Conservation (phyloP, 1,284 basidiomycete genomes). For the Pseudozyma hubeiensis region DNA sequence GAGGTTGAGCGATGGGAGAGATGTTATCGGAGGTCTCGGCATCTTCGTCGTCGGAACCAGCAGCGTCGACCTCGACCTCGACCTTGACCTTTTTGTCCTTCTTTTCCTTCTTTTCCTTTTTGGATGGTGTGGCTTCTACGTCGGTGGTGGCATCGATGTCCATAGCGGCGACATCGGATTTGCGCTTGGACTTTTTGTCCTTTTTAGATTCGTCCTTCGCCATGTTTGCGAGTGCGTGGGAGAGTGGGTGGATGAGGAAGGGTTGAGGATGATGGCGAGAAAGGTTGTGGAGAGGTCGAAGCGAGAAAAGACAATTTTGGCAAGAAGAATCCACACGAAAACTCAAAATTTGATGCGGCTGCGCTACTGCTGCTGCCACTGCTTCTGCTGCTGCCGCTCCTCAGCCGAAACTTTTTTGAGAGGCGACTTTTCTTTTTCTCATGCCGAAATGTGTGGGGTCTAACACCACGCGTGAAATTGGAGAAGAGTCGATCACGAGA, state of each 20-base stretch:
- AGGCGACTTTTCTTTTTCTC: too few relatives aligned
- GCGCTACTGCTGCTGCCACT: too few relatives aligned
- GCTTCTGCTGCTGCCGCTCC: too few relatives aligned
- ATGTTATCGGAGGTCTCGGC: conserved; percentile 29
- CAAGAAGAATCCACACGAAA: too few relatives aligned
- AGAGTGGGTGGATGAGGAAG: not conserved
- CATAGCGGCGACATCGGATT: conserved; percentile 53
- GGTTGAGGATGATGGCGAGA: not conserved
- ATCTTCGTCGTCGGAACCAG: conserved; percentile 47
- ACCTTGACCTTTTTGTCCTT: conserved; percentile 53
- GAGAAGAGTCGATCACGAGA: conserved; percentile 26
- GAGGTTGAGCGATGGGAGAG: conserved; percentile 64
- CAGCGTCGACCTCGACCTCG: conserved; percentile 27
- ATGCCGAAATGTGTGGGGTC: too few relatives aligned
- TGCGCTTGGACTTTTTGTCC: conserved; percentile 60
- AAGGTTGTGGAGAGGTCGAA: not conserved
- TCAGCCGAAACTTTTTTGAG: too few relatives aligned
- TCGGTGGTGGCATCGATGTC: conserved; percentile 34
- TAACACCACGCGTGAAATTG: too few relatives aligned
- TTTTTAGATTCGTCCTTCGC: conserved; percentile 61
- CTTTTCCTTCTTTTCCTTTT: conserved; percentile 59
- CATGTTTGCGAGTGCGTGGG: conserved; percentile 20
- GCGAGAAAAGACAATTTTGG: too few relatives aligned
- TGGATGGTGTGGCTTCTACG: conserved; percentile 35
- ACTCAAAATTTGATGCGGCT: too few relatives aligned